These are phyloP conservation scores for Diplodia sapinea DNA, from an alignment of 2,329 filamentous ascomycete genomes.

Conservation along the genomic window DNA sequence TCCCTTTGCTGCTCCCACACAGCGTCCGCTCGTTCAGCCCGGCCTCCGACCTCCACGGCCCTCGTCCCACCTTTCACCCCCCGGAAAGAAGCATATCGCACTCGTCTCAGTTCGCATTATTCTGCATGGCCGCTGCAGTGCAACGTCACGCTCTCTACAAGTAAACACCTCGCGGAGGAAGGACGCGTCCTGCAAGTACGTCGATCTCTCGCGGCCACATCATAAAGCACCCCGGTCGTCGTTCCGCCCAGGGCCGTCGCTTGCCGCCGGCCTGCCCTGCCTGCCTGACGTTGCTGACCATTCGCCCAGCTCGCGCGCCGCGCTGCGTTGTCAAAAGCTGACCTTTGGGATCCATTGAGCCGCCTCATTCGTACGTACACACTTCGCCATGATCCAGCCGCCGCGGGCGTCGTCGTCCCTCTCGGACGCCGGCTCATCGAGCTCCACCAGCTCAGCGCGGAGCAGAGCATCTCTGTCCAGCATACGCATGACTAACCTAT, in stretches of 20 bases:
- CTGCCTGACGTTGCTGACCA: background rate
- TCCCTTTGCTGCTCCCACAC: background rate
- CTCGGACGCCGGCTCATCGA: slow-evolving; percentile 5
- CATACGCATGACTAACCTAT: slow-evolving; percentile 30
- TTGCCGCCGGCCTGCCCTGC: background rate
- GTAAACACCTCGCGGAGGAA: slow-evolving; percentile 26
- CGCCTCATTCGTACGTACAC: slow-evolving; percentile 26
- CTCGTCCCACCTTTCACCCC: slow-evolving; percentile 10
- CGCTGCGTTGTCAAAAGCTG: slow-evolving; percentile 16
- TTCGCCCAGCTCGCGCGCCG: slow-evolving; percentile 6
- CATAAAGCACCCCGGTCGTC: slow-evolving; percentile 2
- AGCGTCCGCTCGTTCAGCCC: slow-evolving; percentile 29
- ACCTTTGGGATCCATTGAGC: slow-evolving; percentile 20
- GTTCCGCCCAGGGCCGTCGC: background rate
- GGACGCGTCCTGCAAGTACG: slow-evolving; percentile 25
- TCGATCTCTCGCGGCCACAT: slow-evolving; percentile 16
- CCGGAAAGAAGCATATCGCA: background rate
- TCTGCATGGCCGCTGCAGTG: slow-evolving; percentile 32
- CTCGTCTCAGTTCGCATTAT: slow-evolving; percentile 16
- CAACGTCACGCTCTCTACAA: slow-evolving; percentile 31
- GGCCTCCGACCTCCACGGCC: background rate
- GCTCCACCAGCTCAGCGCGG: slow-evolving; percentile 25
- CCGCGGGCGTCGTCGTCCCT: slow-evolving; percentile 2
- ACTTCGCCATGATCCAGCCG: slow-evolving; percentile 11
- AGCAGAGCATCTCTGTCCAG: slow-evolving; percentile 12